Conservation (phyloP, 441 rosid genomes). For the Eruca vesicaria region DNA sequence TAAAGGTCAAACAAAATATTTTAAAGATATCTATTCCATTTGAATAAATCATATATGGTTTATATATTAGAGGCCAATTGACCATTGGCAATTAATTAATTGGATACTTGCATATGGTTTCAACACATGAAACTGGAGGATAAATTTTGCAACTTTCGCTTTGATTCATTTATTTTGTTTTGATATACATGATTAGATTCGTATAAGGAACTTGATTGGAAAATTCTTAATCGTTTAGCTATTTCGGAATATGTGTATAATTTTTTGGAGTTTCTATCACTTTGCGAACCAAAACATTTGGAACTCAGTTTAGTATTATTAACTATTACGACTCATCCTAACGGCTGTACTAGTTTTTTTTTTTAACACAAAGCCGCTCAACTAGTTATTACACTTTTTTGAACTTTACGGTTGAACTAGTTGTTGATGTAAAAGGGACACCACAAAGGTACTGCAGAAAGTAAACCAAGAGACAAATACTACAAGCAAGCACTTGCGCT, state of each 20-base stretch:
- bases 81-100: slow-evolving; percentile 1
- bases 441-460: too few relatives aligned
- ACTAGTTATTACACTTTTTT: neutral
- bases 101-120: slow-evolving; percentile 9
- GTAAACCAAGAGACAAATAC: too few relatives aligned
- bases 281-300: neutral
- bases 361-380: neutral
- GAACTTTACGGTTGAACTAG: neutral
- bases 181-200: neutral
- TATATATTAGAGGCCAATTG: neutral
- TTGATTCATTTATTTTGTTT: slow-evolving; percentile 2
- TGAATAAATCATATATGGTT: neutral
- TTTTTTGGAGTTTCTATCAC: neutral
- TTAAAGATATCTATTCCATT: neutral
- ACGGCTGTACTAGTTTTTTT: neutral
- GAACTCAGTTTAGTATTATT: neutral
- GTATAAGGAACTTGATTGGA: neutral
- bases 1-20: slow-evolving; percentile 17
- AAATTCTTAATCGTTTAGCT: neutral
- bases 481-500: too few relatives aligned
- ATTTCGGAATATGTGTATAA: neutral
- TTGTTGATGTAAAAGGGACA: too few relatives aligned
- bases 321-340: neutral
- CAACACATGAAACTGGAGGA: slow-evolving; percentile 1
- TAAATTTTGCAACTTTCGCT: slow-evolving; percentile 7